Conservation (phyloP, 495 filamentous ascomycete genomes). For the Podospora bellae-mahoneyi region DNA sequence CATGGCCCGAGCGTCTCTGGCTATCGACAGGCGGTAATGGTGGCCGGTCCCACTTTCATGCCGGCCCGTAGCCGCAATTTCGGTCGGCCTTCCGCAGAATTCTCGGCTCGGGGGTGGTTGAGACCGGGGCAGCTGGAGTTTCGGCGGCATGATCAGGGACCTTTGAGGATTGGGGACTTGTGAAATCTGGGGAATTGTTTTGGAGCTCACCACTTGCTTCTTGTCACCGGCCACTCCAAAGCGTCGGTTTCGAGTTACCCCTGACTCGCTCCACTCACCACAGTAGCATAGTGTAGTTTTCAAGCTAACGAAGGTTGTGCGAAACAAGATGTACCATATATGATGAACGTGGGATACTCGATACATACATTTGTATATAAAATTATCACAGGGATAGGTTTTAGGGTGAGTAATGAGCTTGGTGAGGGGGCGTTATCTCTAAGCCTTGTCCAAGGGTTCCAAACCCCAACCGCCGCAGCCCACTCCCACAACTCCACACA, state of each 20-base stretch:
- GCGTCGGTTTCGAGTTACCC: neutral
- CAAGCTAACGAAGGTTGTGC: neutral
- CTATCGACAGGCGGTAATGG: neutral
- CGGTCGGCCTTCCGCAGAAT: neutral
- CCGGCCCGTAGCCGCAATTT: neutral
- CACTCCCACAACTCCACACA: constrained; percentile 1
- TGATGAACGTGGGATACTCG: too few relatives aligned
- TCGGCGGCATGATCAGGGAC: neutral
- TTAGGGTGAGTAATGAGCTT: neutral
- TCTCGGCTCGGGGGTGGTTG: neutral
- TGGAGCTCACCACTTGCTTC: neutral
- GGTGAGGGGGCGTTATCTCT: neutral
- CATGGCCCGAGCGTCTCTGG: neutral
- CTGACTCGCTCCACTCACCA: neutral
- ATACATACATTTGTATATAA: too few relatives aligned
- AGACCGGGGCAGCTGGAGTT: neutral
- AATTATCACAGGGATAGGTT: too few relatives aligned
- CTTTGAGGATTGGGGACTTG: neutral
- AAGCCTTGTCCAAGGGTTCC: neutral
- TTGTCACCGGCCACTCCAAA: neutral
- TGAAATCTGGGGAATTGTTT: neutral
- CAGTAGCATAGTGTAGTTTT: neutral
- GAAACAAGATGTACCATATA: neutral
- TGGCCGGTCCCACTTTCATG: neutral
- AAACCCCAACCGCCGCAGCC: neutral